Base-by-base conservation (phyloP, 768 basidiomycete species). In the Boletus patriciae region DNA sequence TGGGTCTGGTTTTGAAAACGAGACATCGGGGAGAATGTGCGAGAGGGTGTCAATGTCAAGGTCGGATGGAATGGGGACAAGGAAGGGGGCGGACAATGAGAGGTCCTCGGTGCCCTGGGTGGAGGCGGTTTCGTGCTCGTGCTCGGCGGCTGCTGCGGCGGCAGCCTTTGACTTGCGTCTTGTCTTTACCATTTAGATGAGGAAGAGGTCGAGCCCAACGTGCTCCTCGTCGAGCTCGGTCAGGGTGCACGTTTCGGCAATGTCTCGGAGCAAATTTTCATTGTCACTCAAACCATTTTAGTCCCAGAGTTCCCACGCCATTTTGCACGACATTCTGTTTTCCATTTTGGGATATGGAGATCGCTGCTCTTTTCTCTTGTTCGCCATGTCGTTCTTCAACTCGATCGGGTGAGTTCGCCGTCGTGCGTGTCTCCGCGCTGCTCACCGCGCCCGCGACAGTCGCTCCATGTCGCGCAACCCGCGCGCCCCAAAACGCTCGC, bases 311-410 rank as follows among this genome's bases (percentile, higher is more conserved):
- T 70, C 67, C 42, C 68, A 69, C 69, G 55, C 4, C 50, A 65
- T 59, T 58, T 50, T 23, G 11, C 13, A n/a, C 51, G 19, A 56
- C 10, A 61, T 6, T n/a, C 1, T 19, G 12, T 6, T 42, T 54
- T 58, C 57, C 54, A 6, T 41, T 49, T 63, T n/a, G 3, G 47
- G 57, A 0, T 42, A 31, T 31, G 19, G 19, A 41, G 60, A 62
- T 62, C 34, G 37, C 36, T 34, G 34, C 33, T 12, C 33, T 34
- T 38, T 38, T 38, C 37, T 8, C 37, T n/a, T 38, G 37, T n/a
- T 38, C 18, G 37, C 16, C 37, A 90, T 91, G 89, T 91, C 89
- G 33, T 91, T 90, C 75, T 90, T 91, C 76, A 90, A 90, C 67
- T 85, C 87, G 29, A 82, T 91, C 50, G 86, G 89, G 89, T 90